These are phyloP conservation scores for Phlebopus sp. DNA, from an alignment of 1,284 basidiomycete species.

Conservation along the genomic window DNA sequence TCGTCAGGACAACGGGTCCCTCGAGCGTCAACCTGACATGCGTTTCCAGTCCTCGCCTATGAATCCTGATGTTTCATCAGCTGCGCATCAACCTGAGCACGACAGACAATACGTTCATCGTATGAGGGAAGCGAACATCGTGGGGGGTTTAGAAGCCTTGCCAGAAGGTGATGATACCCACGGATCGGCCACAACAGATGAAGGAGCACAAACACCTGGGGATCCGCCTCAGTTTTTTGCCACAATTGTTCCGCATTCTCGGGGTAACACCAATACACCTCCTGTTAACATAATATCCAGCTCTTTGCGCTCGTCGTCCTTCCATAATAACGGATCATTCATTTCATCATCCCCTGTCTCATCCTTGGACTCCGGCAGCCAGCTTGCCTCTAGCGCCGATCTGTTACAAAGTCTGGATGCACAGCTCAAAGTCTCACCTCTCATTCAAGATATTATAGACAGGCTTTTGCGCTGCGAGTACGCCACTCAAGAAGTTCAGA, in stretches of 20 bases:
- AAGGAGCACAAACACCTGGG: constrained; percentile 31
- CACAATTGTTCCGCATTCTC: constrained; percentile 26
- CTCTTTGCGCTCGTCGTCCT: constrained; percentile 31
- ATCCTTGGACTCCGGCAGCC: constrained; percentile 69
- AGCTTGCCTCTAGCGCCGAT: constrained; percentile 48
- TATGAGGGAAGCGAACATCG: constrained; percentile 47
- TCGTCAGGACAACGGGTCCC: constrained; percentile 35
- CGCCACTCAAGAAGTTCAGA: constrained; percentile 68
- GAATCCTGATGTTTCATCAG: constrained; percentile 44
- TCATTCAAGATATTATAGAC: constrained; percentile 75
- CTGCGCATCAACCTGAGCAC: constrained; percentile 44
- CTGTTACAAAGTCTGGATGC: constrained; percentile 55
- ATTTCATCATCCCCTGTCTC: constrained; percentile 73
- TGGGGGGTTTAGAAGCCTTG: constrained; percentile 50
- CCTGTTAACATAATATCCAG: constrained; percentile 26
- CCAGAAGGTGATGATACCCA: constrained; percentile 52
- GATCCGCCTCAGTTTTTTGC: constrained; percentile 36
- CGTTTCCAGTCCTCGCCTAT: constrained; percentile 34
- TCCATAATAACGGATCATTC: constrained; percentile 43
- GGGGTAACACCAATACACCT: constrained; percentile 25
- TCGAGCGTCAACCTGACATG: constrained; percentile 23
- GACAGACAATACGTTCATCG: constrained; percentile 43
- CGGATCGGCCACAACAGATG: constrained; percentile 23
- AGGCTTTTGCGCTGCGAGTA: constrained; percentile 72
- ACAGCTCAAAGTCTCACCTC: constrained; percentile 68